Percentiles rank a stretch among this genome's conserved stretches.
These are phyloP conservation scores for Cryphonectria naterciae DNA, from an alignment of 2,329 filamentous ascomycete species.

Conservation along the genomic window DNA sequence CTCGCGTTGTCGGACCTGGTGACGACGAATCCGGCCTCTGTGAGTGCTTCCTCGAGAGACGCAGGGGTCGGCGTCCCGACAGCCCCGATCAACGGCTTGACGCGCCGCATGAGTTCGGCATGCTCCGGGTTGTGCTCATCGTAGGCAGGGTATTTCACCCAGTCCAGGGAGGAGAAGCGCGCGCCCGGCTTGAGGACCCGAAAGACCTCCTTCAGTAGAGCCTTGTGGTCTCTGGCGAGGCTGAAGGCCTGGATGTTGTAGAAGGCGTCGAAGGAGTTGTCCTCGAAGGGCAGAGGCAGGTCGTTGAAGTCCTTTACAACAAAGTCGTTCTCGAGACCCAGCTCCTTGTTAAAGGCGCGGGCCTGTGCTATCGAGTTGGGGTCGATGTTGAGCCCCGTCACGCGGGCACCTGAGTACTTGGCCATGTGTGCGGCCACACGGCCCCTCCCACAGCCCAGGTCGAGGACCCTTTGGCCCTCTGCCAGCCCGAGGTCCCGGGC, in stretches of 20 bases:
- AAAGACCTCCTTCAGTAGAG: constrained; percentile 53
- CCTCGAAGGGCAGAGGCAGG: constrained; percentile 54
- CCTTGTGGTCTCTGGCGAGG: constrained; percentile 52
- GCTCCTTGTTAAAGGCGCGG: constrained; percentile 46
- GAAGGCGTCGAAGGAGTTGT: constrained; percentile 55
- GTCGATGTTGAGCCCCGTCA: constrained; percentile 59
- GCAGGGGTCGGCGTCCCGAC: constrained; percentile 57
- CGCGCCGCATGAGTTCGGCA: constrained; percentile 55
- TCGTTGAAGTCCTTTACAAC: constrained; percentile 56
- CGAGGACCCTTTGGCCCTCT: constrained; percentile 51
- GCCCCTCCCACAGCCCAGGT: constrained; percentile 57
- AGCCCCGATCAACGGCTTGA: constrained; percentile 59
- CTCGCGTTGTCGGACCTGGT: constrained; percentile 55
- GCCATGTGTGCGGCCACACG: constrained; percentile 59
- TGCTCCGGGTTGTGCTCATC: constrained; percentile 51
- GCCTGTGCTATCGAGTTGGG: constrained; percentile 55
- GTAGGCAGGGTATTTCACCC: constrained; percentile 56
- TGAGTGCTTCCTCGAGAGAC: constrained; percentile 50
- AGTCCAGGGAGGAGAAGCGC: constrained; percentile 55
- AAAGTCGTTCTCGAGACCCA: constrained; percentile 51
- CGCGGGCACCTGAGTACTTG: constrained; percentile 48
- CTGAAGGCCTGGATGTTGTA: constrained; percentile 63
- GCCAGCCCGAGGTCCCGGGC: constrained; percentile 50
- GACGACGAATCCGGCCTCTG: constrained; percentile 52
- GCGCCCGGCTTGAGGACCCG: constrained; percentile 55